Base-by-base conservation (phyloP, 1,284 basidiomycete genomes). In the Moesziomyces aphidis region DNA sequence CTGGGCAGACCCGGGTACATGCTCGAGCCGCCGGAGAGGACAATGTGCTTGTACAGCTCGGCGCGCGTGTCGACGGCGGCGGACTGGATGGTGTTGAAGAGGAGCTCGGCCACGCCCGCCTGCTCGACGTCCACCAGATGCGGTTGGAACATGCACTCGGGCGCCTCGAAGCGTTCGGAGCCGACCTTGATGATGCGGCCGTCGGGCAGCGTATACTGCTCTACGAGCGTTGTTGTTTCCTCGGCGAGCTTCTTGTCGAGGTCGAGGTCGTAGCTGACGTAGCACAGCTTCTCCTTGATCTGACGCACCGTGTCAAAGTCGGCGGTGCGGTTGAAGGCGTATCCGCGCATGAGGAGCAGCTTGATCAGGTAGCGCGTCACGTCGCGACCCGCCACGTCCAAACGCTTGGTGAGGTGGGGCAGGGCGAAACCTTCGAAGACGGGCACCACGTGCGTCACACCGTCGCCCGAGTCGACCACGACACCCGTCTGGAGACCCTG, bases 101-200 rank as follows among this genome's bases (percentile, higher is more conserved):
- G 90, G 89, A 98, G 91, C 87, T 98, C 96, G 86, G 95, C 96
- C 59, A 98, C 91, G 58, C 97, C 97, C 2, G 94, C 93, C 84
- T 98, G 95, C 85, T 99, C 97, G 62, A 99, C 89, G 77, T 99
- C 97, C 56, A 99, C 94, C 9, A 99, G 89, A 86, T 97, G 94
- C 24, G 97, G 97, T 86, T 99, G 95, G 91, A 99, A 99, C 93
- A 99, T 95, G 87, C 97, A 99, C 86, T 99, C 97, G 13, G 97
- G 97, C n/a, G 96, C 97, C 86, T 97, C 94, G 85, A 97, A 99
- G n/a, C 97, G 91, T 85, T 99, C 97, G 2, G 94, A 94, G 26
- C 96, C 97, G 59, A 99, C 94, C 88, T 97, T 97, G 89, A 99
- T 97, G 34, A 89, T 90, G 49, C 97, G 92, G 3, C 97, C 97